Base-by-base conservation (phyloP, 1,284 basidiomycete species). In the Coniferiporia weirii region DNA sequence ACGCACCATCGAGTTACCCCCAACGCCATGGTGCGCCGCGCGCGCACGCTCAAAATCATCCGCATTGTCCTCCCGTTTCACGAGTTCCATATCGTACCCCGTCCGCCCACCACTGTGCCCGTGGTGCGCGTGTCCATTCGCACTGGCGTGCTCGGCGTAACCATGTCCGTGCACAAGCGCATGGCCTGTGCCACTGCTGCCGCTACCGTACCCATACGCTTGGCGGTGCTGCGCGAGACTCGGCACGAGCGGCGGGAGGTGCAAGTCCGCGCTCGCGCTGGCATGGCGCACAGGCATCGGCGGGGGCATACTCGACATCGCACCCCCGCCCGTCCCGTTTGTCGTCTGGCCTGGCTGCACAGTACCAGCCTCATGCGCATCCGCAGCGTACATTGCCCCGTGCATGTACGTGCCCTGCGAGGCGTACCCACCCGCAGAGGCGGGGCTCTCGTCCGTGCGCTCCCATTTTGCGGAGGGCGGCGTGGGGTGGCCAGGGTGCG, bases 281-380 rank as follows among this genome's bases (percentile, higher is more conserved):
- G 38, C 17, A 20, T 44, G 49, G 8, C 20, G 27, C 47, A 48
- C 15, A 27, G 50, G 17, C 35, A 45, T 32, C 49, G 38, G 36
- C 48, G 52, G 38, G 38, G 56, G 56, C 48, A 47, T 48, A 27
- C 48, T 43, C 56, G 56, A 32, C 49, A 48, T 45, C 27, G 56
- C 17, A 20, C 8, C 36, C 6, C 34, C 49, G n/a, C 48, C 50
- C 43, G 36, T 40, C 6, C 34, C 13, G 20, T 19, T 15, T 15
- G 43, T 20, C 9, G 53, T n/a, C 4, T 40, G 53, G 43, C 35
- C 35, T 7, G 17, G 53, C 27, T 43, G 40, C 40, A 2, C 12
- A 2, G 27, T 43, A 7, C 40, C n/a, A n/a, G 10, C n/a, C 3
- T 43, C n/a, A 7, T 43, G 27, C 7, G 40, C 40, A 3, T 12